Base-by-base conservation (phyloP, 2,329 filamentous ascomycete species). In the Truncatella angustata region DNA sequence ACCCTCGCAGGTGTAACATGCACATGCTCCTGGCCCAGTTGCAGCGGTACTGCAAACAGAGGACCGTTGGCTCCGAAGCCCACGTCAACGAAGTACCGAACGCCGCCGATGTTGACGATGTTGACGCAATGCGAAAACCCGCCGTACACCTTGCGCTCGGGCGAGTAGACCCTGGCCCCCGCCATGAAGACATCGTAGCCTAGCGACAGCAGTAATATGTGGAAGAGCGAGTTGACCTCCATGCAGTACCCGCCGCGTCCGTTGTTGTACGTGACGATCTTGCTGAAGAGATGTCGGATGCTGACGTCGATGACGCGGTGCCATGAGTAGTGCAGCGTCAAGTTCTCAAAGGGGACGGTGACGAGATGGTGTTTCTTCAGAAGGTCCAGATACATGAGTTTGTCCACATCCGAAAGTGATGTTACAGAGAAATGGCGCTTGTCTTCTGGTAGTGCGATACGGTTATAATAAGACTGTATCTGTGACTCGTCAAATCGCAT, bases 231-330 rank as follows among this genome's bases (percentile, higher is more conserved):
- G 55, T 67, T 71, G 20, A 64, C 62, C 55, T 77, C 74, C 63
- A 78, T 73, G 59, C 74, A 78, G 56, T 77, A 78, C 0, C 74
- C 74, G 10, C 75, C 75, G 4, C 73, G 63, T 11, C 66, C 65
- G 6, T 60, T 12, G 4, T 32, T 18, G 12, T 37, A 18, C 24
- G 21, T 52, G 20, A 76, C 63, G 45, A 75, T 64, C 52, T 75
- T 77, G 14, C 63, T 52, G 52, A 71, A 75, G 2, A 73, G 26
- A 42, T 61, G 58, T 14, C 66, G 61, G 1, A 72, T 68, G 4
- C 66, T 57, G 32, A 77, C 70, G 28, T 65, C 52, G 32, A 70
- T 61, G 3, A 59, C 49, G 18, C 66, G 60, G 40, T 66, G 65
- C 48, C 61, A 58, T 2, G 68, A 70, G 57, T 77, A 75, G 54